Evolutionary conservation across 116 monocot genomes (phyloP), one percentile per base, ranked within the genome.

Genomic region (Zostera marina): DNA sequence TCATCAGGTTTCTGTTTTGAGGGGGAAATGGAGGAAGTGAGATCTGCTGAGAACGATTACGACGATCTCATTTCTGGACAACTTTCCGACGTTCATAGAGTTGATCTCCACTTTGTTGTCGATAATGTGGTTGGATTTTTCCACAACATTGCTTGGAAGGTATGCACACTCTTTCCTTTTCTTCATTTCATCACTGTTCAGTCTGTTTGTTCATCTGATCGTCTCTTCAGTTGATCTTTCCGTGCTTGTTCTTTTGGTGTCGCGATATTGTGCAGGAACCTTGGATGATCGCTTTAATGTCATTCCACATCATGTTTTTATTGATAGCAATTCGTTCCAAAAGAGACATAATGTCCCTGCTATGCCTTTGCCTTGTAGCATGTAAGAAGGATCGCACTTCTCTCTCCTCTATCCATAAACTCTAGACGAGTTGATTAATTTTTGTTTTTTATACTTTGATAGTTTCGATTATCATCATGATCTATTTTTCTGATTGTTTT

Each of bases 141-240:
- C 76, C 85, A 77, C 67, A 78, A 81, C 59, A 72, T 91, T 24
- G 81, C 84, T 58, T 85, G 90, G 90, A 91, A 73, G 78, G 90
- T 84, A 25, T 12, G 62, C n/a, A 32, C 22, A 15, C 14, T 23
- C 42, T 1, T 2, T 3, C 23, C 11, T 60, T 9, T 21, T 44
- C 4, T 45, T 60, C 11, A n/a, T n/a, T 14, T 62, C 10, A 2
- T 22, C 19, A 38, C 52, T 64, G 16, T 38, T 10, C 53, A 41
- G 19, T 42, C 52, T 64, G 16, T 38, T 10, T 64, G 52, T 41
- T 42, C 42, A 40, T 39, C 19, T 64, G 38, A 11, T 15, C 8
- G 12, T 45, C 32, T 42, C 22, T 41, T 63, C 16, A 16, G 6
- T 16, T 41, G 32, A 32, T 32, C 32, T 32, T 32, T 32, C 32